Conservation (phyloP, 140 eudicot genomes). For the Oenanthe javanica region DNA sequence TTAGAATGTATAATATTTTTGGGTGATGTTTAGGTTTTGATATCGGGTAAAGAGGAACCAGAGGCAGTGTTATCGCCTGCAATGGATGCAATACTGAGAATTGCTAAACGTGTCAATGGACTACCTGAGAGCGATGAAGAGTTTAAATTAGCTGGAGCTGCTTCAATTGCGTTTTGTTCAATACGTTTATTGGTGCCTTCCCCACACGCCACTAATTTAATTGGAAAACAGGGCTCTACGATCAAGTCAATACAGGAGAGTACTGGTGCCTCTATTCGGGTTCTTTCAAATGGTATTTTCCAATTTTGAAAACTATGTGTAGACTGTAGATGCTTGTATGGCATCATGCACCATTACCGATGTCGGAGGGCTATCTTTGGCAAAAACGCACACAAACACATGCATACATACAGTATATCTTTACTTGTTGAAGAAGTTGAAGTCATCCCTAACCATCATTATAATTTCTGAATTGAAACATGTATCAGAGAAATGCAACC, state of each 20-base stretch:
- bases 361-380: background rate
- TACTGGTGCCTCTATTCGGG: conserved; percentile 65
- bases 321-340: background rate
- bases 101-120: conserved; percentile 66
- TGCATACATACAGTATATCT: background rate
- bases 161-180: conserved; percentile 53
- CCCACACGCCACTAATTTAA: conserved; percentile 67
- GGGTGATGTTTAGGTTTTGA: conserved; percentile 43
- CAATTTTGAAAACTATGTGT: background rate
- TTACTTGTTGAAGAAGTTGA: background rate
- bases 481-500: background rate
- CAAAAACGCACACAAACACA: background rate
- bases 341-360: background rate
- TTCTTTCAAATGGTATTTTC: conserved; percentile 63
- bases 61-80: conserved; percentile 79
- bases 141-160: conserved; percentile 28
- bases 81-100: conserved; percentile 76
- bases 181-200: conserved; percentile 62
- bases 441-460: background rate
- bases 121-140: conserved; percentile 52
- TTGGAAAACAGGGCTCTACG: conserved; percentile 83
- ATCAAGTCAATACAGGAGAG: conserved; percentile 86
- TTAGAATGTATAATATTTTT: background rate
- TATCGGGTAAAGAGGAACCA: conserved; percentile 90
- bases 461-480: background rate